A percentile compares a stretch with the other conserved stretches of the same genome.
Evolutionary conservation across 2,329 filamentous ascomycete genomes (phyloP).

Genomic region (Aphanoascus verrucosus): DNA sequence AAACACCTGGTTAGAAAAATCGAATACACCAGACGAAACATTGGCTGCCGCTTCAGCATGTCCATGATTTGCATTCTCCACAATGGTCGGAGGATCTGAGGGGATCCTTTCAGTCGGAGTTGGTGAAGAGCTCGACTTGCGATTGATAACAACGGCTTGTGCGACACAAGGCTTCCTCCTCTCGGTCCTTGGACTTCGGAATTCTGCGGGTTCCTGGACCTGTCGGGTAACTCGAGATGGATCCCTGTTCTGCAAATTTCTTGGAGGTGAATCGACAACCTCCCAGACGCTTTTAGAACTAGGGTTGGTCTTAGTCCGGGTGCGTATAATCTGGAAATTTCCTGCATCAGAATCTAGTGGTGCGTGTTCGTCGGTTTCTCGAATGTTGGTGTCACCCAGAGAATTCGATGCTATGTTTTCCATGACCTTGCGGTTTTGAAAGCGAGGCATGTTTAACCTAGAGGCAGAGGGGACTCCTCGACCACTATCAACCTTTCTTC

Average conservation of each 20-base stretch:
- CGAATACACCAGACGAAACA: neutral
- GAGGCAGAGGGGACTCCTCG: constrained; percentile 17
- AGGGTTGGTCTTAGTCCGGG: neutral
- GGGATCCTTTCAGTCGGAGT: constrained; percentile 6
- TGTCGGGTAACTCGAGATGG: neutral
- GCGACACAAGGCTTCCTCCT: constrained; percentile 3
- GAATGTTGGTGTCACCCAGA: neutral
- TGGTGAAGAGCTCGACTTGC: constrained; percentile 12
- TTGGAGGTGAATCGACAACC: constrained; percentile 27
- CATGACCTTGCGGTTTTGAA: neutral
- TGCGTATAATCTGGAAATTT: neutral
- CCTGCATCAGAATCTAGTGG: neutral
- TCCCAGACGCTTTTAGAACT: constrained; percentile 26
- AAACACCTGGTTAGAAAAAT: constrained; percentile 45
- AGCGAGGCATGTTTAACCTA: neutral
- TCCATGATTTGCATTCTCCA: neutral
- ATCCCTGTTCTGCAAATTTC: constrained; percentile 5
- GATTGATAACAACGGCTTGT: constrained; percentile 11
- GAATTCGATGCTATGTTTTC: neutral
- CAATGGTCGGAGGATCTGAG: constrained; percentile 1
- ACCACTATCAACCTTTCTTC: constrained; percentile 27
- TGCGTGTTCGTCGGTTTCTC: neutral
- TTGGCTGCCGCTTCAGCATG: neutral
- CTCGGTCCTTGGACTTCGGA: neutral
- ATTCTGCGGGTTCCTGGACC: neutral